Evolutionary conservation across 441 rosid species (phyloP).

Genomic region (Kokia cookei): DNA sequence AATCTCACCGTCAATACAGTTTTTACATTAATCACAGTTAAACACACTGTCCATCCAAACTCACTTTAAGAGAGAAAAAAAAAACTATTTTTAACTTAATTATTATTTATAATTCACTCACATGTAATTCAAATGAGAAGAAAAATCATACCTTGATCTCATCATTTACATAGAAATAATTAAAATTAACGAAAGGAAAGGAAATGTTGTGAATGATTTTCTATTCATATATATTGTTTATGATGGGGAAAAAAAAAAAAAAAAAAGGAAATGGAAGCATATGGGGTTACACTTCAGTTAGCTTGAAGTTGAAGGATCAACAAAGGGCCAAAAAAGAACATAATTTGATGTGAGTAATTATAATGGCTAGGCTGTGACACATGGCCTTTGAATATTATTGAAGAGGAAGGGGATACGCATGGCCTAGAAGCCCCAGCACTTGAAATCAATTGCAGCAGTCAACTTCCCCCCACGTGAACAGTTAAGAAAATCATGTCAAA

Average conservation of each 20-base stretch:
- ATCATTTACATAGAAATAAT: background rate
- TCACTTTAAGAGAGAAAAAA: background rate
- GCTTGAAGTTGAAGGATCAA: constrained; percentile 31
- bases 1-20: too few species aligned
- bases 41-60: background rate
- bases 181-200: background rate
- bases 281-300: constrained; percentile 14
- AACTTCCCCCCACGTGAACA: background rate
- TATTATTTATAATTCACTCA: background rate
- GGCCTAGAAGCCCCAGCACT: constrained; percentile 5
- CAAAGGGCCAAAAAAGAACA: constrained; percentile 20
- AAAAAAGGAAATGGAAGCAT: background rate
- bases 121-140: constrained; percentile 13
- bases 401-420: background rate
- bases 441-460: constrained; percentile 23
- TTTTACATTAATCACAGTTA: too few species aligned
- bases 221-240: background rate
- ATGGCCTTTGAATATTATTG: constrained; percentile 12
- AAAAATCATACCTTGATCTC: constrained; percentile 11
- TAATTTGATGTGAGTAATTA: constrained; percentile 17
- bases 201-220: background rate
- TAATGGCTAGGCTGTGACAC: constrained; percentile 8
- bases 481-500: background rate
- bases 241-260: background rate
- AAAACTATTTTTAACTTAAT: background rate